Evolutionary conservation across 306 rosid genomes (phyloP), one percentile per base, ranked within the genome.

Genomic region (Vigna trinervia): DNA sequence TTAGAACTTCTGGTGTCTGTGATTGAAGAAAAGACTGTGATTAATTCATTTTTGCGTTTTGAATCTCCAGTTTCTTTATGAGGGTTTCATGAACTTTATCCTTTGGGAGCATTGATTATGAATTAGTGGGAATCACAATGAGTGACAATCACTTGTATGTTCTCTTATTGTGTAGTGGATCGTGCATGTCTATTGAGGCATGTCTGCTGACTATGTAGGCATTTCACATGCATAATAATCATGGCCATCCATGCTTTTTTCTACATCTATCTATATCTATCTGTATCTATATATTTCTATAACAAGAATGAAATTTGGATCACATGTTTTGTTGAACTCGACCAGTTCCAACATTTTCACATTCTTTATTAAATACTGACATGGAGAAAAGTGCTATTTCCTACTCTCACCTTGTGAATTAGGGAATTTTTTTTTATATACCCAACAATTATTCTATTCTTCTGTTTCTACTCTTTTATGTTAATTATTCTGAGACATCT

Each of bases 121-220:
- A 43, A 41, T 5, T 41, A 66, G 71, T 41, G 71, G 71, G 53
- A 20, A 66, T 66, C 71, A 41, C 53, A 66, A 66, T 66, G 71
- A 66, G 71, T 66, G 71, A 11, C 52, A 39, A 20, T 43, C 52
- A 65, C 71, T 65, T 65, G 71, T 41, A 28, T 65, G 12, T 66
- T 66, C 45, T 66, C 53, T 66, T 66, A 2, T 36, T n/a, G 69
- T 66, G 71, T 43, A 41, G 71, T 41, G 9, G 39, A 41, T 66
- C 50, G 53, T 66, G 71, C 71, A 66, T 41, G 71, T 65, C 34
- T 64, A 39, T 36, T 63, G 69, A 63, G 28, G 48, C 69, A 63
- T 63, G 69, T 64, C 69, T 39, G 51, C 41, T 66, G 71, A 66
- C 71, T 66, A 43, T 66, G 36, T 66, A 66, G 43, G 71, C 71